Percentiles rank a stretch among this genome's conserved stretches.
phyloP scores from a whole-genome alignment of 768 basidiomycete species.

The Pisolithus marmoratus region DNA sequence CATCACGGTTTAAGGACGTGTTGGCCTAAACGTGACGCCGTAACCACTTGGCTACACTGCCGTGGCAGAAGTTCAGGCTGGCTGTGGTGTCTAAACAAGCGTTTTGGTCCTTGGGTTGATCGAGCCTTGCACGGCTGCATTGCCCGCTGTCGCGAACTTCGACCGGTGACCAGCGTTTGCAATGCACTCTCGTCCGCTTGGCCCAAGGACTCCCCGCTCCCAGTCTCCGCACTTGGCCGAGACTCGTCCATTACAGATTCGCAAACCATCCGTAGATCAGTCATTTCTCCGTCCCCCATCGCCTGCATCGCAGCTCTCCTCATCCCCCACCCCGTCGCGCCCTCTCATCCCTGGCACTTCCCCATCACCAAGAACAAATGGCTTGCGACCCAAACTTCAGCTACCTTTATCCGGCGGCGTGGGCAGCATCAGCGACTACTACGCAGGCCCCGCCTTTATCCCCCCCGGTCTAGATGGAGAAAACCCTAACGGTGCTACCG shows the following conservation, averaged over 20 bases:
- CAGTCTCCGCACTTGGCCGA: constrained; percentile 36
- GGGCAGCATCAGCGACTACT: constrained; percentile 24
- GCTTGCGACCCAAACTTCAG: constrained; percentile 29
- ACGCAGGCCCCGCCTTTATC: constrained; percentile 27
- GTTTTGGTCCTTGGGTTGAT: too few species aligned
- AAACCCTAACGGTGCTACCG: constrained; percentile 37
- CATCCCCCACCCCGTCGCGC: constrained; percentile 28
- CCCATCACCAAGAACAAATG: constrained; percentile 14
- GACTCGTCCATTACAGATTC: constrained; percentile 36
- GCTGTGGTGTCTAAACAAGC: too few species aligned
- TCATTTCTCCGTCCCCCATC: constrained; percentile 23
- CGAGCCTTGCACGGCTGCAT: too few species aligned
- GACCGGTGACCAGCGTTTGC: constrained; percentile 10
- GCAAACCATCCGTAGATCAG: constrained; percentile 30
- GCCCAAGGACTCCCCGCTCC: constrained; percentile 43
- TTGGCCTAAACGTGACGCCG: constrained; percentile 56
- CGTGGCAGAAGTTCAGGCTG: constrained; percentile 8
- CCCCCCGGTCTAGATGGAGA: constrained; percentile 30
- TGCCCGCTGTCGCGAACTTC: background rate
- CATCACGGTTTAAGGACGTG: constrained; percentile 41
- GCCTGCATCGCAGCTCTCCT: constrained; percentile 21
- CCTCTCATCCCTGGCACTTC: constrained; percentile 27
- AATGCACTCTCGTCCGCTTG: constrained; percentile 40
- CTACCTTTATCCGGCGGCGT: constrained; percentile 25
- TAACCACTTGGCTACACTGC: constrained; percentile 59